Evolutionary conservation across 306 rosid genomes (phyloP).

Genomic region (Glycine tomentella): DNA sequence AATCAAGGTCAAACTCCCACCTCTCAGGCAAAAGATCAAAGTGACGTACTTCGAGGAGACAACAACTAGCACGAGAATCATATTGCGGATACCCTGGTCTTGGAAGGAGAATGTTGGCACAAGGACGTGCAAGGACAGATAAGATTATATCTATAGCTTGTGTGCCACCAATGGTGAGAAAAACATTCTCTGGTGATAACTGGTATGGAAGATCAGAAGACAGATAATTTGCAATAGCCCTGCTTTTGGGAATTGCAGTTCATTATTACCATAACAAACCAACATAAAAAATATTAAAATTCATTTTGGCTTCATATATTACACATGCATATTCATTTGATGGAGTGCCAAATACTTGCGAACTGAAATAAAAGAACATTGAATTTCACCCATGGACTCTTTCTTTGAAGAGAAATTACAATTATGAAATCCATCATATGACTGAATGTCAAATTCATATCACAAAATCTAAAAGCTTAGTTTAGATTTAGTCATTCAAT

Average conservation of each 20-base stretch:
- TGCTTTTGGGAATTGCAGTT: constrained; percentile 34
- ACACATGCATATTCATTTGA: too few relatives aligned
- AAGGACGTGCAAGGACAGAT: constrained; percentile 66
- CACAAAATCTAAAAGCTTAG: not conserved
- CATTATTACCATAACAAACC: constrained; percentile 1
- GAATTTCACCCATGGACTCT: too few relatives aligned
- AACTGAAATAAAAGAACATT: too few relatives aligned
- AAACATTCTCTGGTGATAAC: constrained; percentile 51
- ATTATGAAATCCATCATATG: not conserved
- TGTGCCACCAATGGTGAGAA: constrained; percentile 66
- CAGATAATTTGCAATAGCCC: constrained; percentile 58
- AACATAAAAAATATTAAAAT: not conserved
- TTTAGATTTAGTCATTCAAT: not conserved
- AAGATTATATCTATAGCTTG: constrained; percentile 69
- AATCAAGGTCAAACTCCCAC: constrained; percentile 73
- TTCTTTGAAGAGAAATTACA: too few relatives aligned
- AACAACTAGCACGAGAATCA: constrained; percentile 54
- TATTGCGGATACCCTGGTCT: constrained; percentile 75
- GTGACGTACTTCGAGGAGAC: constrained; percentile 64
- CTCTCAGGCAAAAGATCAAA: constrained; percentile 65
- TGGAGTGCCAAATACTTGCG: not conserved
- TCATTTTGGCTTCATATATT: not conserved
- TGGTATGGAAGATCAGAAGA: constrained; percentile 52
- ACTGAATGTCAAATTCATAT: not conserved
- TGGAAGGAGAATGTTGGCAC: constrained; percentile 75